These are phyloP conservation scores for Fragaria iinumae DNA, from an alignment of 306 rosid species.

Conservation along the genomic window DNA sequence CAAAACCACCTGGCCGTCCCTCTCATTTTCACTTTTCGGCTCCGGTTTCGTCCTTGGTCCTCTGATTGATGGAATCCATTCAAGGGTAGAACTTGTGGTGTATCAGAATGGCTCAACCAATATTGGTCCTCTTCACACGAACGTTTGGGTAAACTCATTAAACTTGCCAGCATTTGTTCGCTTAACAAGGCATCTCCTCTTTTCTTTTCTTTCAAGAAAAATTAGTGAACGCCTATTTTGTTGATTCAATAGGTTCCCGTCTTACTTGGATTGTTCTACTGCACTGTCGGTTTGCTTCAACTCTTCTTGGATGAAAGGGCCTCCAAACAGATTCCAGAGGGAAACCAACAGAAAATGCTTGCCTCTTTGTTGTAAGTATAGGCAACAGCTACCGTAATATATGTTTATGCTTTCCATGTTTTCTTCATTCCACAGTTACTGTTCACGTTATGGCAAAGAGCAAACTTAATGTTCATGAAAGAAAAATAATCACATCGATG, in stretches of 20 bases:
- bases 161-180: not conserved
- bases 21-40: constrained; percentile 60
- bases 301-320: constrained; percentile 53
- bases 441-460: not conserved
- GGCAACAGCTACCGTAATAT: not conserved
- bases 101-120: constrained; percentile 53
- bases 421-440: not conserved
- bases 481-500: not conserved
- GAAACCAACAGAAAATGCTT: constrained; percentile 41
- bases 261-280: constrained; percentile 73
- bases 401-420: not conserved
- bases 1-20: constrained; percentile 49
- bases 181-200: not conserved
- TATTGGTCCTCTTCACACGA: constrained; percentile 63
- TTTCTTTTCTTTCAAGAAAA: not conserved
- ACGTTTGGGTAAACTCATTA: constrained; percentile 43
- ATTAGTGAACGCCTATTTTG: not conserved
- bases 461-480: not conserved
- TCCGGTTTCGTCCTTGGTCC: constrained; percentile 72
- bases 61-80: constrained; percentile 79
- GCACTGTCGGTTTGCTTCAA: constrained; percentile 70
- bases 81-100: constrained; percentile 69
- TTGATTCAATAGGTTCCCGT: constrained; percentile 54
- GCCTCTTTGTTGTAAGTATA: constrained; percentile 52
- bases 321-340: constrained; percentile 33